Evolutionary conservation across 176 grass and related monocot genomes (phyloP).

Genomic region (Pontederia crassipes): DNA sequence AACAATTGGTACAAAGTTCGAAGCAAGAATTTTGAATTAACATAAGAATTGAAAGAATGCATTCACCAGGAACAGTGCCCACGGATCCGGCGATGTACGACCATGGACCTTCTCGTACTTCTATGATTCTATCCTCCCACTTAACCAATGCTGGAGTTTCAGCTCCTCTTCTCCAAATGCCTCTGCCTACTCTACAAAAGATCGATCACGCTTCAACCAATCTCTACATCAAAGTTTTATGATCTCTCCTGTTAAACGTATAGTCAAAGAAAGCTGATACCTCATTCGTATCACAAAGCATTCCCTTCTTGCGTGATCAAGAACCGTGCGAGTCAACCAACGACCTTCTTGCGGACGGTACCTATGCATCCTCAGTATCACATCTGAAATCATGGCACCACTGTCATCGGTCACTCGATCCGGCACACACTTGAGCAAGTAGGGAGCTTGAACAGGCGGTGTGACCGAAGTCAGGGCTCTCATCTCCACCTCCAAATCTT

Average conservation of each 20-base stretch:
- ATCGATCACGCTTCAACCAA: neutral
- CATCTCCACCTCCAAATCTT: conserved; percentile 32
- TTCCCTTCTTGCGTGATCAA: conserved; percentile 72
- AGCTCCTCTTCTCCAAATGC: conserved; percentile 85
- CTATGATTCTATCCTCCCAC: conserved; percentile 74
- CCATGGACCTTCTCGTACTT: conserved; percentile 88
- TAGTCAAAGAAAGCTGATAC: conserved; percentile 22
- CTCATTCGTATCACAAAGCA: conserved; percentile 78
- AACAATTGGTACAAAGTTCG: neutral
- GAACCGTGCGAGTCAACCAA: conserved; percentile 80
- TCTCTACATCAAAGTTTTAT: neutral
- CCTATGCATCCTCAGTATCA: conserved; percentile 62
- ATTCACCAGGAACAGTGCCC: conserved; percentile 77
- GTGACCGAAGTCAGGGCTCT: conserved; percentile 63
- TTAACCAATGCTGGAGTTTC: conserved; percentile 72
- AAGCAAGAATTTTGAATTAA: neutral
- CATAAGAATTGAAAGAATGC: neutral
- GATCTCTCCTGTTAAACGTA: neutral
- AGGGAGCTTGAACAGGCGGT: conserved; percentile 73
- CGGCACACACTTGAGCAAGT: conserved; percentile 80
- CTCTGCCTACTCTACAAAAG: conserved; percentile 87
- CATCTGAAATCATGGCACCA: conserved; percentile 92
- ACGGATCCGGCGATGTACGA: conserved; percentile 69
- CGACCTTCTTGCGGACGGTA: conserved; percentile 78
- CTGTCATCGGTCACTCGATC: conserved; percentile 87